Evolutionary conservation across 1,139 yeast species (phyloP), one percentile per base, ranked within the genome.

Genomic region (Lodderomyces orthopsilosis): DNA sequence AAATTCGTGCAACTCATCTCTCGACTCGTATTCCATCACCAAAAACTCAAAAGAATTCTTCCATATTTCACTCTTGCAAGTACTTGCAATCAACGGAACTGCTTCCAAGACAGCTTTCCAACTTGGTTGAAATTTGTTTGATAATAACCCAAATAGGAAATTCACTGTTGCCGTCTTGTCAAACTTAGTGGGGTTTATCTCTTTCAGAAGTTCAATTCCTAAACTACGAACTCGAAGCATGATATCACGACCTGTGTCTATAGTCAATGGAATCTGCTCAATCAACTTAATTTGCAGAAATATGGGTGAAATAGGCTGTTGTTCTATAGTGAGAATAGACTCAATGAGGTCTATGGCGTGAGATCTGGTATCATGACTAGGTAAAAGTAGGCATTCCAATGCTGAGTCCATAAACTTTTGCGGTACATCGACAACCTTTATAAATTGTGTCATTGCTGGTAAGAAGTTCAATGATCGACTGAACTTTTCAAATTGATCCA

Each of bases 111-210:
- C 84, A 4, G 86, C 87, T 17, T 79, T 77, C 95, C 96, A 89
- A 23, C 85, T 74, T 1, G 98, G 98, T 48, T 89, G 86, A 55
- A 93, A 90, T 48, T 79, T 78, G 38, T 83, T 82, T 1, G 90
- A 74, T 40, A 91, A 65, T 49, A 86, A 70, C 22, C 97, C 98
- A 59, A 89, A 80, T 42, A 85, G 50, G 57, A 75, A 87, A 30
- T 76, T 71, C 14, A 83, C 69, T 22, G 85, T 70, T 6, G 78
- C 62, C 13, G 55, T 54, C 34, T 75, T 72, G 13, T 70, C 65
- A 4, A 68, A 47, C 1, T 48, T 48, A 0, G 59, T 51, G 9
- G 75, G 66, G 1, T 68, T 51, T 1, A 69, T 69, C 8, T 65
- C 50, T n/a, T 67, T 61, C 26, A 68, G 62, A 56, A 75, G 83